Evolutionary conservation across 139 green algal genomes (phyloP), one percentile per base, ranked within the genome.

Genomic region (Eudorina sp.): DNA sequence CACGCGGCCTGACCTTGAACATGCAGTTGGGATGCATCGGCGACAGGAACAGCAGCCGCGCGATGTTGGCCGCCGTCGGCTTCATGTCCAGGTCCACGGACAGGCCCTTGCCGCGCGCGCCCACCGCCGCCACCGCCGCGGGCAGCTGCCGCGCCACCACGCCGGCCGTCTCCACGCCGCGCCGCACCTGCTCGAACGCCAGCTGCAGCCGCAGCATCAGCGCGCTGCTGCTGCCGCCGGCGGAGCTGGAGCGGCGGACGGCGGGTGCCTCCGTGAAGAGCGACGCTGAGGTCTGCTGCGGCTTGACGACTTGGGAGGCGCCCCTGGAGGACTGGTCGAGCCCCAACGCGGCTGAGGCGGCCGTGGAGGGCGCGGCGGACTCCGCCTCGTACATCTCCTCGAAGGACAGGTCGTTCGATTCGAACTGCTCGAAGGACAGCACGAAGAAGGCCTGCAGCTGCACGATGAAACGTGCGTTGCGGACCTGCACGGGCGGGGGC

Each of bases 21-120:
- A 86, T 86, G 29, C 60, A 86, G 60, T 86, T 77, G n/a, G 80
- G 80, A 40, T 86, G 80, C 29, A 76, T 60, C 27, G 80, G 27
- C 40, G 48, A 66, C 60, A 55, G 14, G 4, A 86, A 21, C 9
- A 46, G 8, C 60, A 76, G 2, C 6, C 43, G 43, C 60, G 64
- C 16, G 29, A 21, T 34, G 80, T 86, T 86, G 80, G 5, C 40
- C 19, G 34, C 19, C 4, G 41, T 45, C 11, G 58, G 58, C 23
- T 18, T 3, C 77, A 84, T 43, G 48, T 46, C n/a, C 7, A 34
- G 8, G 19, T 68, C 29, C 48, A 69, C 70, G 11, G 36, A 40
- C 25, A 79, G 41, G 7, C 40, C 70, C 70, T 38, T 53, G 43
- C 70, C 66, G 66, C 34, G 3, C 34, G 36, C 66, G 2, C 66